Conservation (phyloP, 2,329 filamentous ascomycete genomes). For the Colletotrichum higginsianum region DNA sequence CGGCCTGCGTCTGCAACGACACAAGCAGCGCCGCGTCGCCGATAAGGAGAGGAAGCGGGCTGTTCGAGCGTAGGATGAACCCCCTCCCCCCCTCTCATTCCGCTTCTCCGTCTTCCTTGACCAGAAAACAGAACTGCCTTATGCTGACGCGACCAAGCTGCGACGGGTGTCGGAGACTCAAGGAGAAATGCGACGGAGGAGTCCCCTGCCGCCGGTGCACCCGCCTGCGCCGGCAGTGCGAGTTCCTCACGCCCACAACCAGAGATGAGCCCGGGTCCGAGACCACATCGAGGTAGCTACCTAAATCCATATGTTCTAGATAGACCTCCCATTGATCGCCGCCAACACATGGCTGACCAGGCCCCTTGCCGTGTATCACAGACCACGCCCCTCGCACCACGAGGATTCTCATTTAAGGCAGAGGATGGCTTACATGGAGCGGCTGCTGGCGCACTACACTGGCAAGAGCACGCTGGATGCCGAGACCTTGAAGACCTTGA, state of each 20-base stretch:
- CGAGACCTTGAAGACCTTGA: constrained; percentile 58
- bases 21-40: constrained; percentile 45
- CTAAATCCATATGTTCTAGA: neutral
- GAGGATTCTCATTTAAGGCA: constrained; percentile 43
- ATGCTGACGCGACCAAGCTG: constrained; percentile 57
- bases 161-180: constrained; percentile 68
- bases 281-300: constrained; percentile 26
- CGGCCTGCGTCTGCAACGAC: constrained; percentile 43
- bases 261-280: constrained; percentile 47
- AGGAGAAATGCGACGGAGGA: constrained; percentile 71
- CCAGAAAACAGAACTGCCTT: neutral
- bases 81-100: neutral
- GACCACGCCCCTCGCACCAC: constrained; percentile 26
- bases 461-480: constrained; percentile 61
- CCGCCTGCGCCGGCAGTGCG: constrained; percentile 65
- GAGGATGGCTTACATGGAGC: constrained; percentile 57
- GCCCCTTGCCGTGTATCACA: constrained; percentile 6
- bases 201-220: constrained; percentile 67
- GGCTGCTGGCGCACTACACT: constrained; percentile 62
- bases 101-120: neutral
- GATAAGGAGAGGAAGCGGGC: constrained; percentile 49
- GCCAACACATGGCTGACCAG: constrained; percentile 38
- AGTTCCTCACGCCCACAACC: constrained; percentile 58
- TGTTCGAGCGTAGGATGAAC: constrained; percentile 45
- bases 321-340: constrained; percentile 12